Conservation (phyloP, 768 basidiomycete species). For the Agaricus subrufescens region DNA sequence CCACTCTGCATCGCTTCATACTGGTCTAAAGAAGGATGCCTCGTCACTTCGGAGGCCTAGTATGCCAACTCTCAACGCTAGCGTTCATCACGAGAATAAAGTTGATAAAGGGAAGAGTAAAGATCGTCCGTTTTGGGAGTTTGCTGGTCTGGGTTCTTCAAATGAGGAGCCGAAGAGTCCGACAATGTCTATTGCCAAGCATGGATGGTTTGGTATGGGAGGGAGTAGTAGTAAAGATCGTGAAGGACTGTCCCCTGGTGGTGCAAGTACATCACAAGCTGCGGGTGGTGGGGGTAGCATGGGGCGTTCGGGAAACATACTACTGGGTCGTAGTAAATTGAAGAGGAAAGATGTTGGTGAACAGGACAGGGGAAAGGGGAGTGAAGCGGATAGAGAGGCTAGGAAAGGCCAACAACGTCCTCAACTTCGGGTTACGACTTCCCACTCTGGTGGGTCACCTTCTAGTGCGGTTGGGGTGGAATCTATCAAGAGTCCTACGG, state of each 20-base stretch:
- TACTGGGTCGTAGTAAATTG: slow-evolving; percentile 8
- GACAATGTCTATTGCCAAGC: background rate
- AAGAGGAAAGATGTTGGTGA: slow-evolving; percentile 17
- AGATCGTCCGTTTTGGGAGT: slow-evolving; percentile 1
- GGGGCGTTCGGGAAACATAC: slow-evolving; percentile 10
- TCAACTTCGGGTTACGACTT: slow-evolving; percentile 24
- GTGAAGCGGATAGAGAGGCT: slow-evolving; percentile 14
- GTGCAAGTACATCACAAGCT: background rate
- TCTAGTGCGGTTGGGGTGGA: background rate
- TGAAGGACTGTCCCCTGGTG: background rate
- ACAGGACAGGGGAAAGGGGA: slow-evolving; percentile 18
- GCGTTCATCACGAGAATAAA: slow-evolving; percentile 4
- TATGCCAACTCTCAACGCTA: slow-evolving; percentile 19
- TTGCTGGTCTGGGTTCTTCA: slow-evolving; percentile 2
- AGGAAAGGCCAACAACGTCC: slow-evolving; percentile 20
- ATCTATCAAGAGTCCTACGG: slow-evolving; percentile 2
- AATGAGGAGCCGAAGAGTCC: slow-evolving; percentile 3
- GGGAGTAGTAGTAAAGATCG: slow-evolving; percentile 2
- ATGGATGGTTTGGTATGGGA: slow-evolving; percentile 9
- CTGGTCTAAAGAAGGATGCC: slow-evolving; percentile 9
- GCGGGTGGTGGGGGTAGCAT: background rate
- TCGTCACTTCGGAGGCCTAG: slow-evolving; percentile 19
- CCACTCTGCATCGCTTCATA: slow-evolving; percentile 25
- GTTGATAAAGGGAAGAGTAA: background rate
- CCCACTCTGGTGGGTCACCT: slow-evolving; percentile 10